These are phyloP conservation scores for Porpolomopsis calyptriformis DNA, from an alignment of 768 basidiomycete genomes.

Conservation along the genomic window DNA sequence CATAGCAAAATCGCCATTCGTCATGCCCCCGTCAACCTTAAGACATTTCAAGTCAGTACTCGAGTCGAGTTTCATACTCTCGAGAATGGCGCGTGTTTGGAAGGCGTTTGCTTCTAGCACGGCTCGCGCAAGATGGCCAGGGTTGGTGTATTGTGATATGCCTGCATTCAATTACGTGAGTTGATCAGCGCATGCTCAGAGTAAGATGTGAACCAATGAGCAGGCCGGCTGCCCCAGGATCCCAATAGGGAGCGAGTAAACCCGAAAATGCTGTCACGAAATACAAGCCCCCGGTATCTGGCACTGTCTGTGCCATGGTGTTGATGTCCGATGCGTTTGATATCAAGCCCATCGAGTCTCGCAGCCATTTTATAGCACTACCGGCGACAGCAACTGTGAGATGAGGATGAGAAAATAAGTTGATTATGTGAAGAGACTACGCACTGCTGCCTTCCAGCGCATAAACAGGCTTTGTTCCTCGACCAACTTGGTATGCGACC, in stretches of 20 bases:
- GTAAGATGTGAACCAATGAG: constrained; percentile 52
- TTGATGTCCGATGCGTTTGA: constrained; percentile 76
- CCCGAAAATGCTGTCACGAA: constrained; percentile 97
- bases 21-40: constrained; percentile 98
- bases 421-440: constrained; percentile 18
- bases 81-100: constrained; percentile 90
- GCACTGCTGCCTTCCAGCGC: constrained; percentile 90
- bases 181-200: neutral
- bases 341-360: constrained; percentile 84
- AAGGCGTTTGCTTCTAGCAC: constrained; percentile 94
- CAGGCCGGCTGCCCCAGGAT: constrained; percentile 78
- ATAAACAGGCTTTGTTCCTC: constrained; percentile 69
- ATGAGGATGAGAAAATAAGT: neutral
- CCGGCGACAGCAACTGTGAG: constrained; percentile 81
- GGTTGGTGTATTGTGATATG: constrained; percentile 79
- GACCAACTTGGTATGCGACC: constrained; percentile 87
- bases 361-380: constrained; percentile 91
- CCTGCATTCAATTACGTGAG: constrained; percentile 26
- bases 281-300: constrained; percentile 80
- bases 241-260: constrained; percentile 96
- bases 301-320: constrained; percentile 62
- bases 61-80: constrained; percentile 92
- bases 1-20: constrained; percentile 87
- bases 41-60: constrained; percentile 67
- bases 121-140: constrained; percentile 87